Evolutionary conservation across 78 protist species (phyloP).

Genomic region (Dictyostelium citrinum): DNA sequence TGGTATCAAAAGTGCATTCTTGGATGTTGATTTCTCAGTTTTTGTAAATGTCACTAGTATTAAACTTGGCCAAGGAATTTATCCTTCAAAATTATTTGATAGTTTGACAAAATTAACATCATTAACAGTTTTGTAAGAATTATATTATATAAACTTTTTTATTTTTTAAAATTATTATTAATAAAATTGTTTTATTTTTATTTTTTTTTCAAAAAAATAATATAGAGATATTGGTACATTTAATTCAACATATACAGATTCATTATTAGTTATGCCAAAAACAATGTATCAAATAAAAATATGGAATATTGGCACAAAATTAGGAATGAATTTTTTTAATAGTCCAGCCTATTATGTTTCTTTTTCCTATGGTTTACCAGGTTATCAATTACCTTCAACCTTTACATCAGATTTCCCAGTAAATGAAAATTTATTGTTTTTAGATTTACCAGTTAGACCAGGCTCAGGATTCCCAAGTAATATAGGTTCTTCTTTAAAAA

Average conservation of each 20-base stretch:
- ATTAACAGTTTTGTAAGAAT: background rate
- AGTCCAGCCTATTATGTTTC: background rate
- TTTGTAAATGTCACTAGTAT: background rate
- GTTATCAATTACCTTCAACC: background rate
- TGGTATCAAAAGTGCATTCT: background rate
- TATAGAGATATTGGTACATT: background rate
- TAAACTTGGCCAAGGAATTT: background rate
- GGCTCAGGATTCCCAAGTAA: background rate
- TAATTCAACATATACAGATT: background rate
- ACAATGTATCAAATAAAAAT: background rate
- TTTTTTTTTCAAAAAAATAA: no score
- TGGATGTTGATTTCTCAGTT: background rate
- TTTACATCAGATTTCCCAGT: background rate
- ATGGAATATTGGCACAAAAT: background rate
- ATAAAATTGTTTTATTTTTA: no score
- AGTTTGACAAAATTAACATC: background rate
- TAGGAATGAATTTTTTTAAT: background rate
- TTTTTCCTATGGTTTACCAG: background rate
- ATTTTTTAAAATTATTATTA: no score
- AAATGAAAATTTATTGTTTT: background rate
- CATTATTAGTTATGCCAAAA: background rate
- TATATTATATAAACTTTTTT: no score
- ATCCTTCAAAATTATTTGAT: background rate
- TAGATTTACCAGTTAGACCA: background rate
- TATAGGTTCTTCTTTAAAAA: background rate